These are phyloP conservation scores for Aciculosporium take DNA, from an alignment of 2,329 filamentous ascomycete genomes.

Conservation along the genomic window DNA sequence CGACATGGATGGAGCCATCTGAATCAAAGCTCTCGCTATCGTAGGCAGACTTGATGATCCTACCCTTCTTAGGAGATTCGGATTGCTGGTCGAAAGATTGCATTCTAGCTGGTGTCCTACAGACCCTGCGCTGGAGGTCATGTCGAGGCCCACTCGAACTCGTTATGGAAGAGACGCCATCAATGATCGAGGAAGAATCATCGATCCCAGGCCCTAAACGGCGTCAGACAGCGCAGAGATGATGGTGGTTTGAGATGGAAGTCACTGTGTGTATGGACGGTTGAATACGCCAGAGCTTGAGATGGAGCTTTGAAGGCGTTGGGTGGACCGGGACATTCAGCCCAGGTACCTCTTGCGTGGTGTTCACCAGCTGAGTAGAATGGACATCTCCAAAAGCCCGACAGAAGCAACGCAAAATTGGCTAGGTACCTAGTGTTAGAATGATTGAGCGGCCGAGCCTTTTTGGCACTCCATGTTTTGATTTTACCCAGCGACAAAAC, in stretches of 20 bases:
- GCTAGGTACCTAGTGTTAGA: no score
- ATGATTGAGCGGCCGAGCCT: no score
- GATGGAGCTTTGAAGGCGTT: no score
- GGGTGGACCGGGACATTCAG: no score
- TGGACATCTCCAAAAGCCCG: no score
- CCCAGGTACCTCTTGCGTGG: no score
- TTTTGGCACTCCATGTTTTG: no score
- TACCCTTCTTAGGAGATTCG: conserved; percentile 39
- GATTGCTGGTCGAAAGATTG: conserved; percentile 31
- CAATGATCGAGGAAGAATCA: neutral
- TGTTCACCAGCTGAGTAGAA: no score
- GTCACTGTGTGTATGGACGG: neutral
- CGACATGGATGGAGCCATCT: conserved; percentile 71
- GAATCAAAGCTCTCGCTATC: conserved; percentile 81
- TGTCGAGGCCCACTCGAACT: conserved; percentile 3
- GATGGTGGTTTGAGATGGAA: neutral
- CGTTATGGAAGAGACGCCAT: neutral
- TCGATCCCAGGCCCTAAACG: neutral
- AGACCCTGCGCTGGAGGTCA: conserved; percentile 2
- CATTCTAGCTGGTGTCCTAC: conserved; percentile 21
- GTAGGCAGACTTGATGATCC: conserved; percentile 52
- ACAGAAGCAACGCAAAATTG: no score
- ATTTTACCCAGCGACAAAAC: no score
- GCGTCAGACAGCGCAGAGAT: neutral
- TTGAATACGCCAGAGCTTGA: neutral